These are phyloP conservation scores for Astragalus membranaceus DNA, from an alignment of 306 rosid genomes.

Conservation along the genomic window DNA sequence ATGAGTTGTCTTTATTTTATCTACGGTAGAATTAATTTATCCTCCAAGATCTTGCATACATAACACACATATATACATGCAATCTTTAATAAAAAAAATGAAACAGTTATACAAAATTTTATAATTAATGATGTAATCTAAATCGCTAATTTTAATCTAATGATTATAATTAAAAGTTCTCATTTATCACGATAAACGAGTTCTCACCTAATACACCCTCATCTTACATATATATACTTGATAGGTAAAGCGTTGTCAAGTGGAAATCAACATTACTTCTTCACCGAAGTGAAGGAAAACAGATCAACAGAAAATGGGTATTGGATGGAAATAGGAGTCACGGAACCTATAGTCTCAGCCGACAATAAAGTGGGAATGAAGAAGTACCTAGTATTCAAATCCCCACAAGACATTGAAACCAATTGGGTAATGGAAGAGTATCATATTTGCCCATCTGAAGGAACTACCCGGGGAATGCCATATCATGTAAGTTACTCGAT, in stretches of 20 bases:
- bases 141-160: too few relatives aligned
- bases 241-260: constrained; percentile 42
- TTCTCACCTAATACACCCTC: too few relatives aligned
- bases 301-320: constrained; percentile 37
- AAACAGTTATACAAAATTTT: too few relatives aligned
- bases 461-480: background rate
- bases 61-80: too few relatives aligned
- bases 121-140: too few relatives aligned
- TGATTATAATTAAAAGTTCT: too few relatives aligned
- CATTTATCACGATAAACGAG: too few relatives aligned
- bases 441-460: constrained; percentile 25
- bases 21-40: too few relatives aligned
- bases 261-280: constrained; percentile 38
- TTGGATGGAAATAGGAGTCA: constrained; percentile 37
- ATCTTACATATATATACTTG: background rate
- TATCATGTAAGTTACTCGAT: constrained; percentile 1
- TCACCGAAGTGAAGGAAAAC: constrained; percentile 30
- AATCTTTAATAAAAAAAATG: too few relatives aligned
- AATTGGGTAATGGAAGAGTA: constrained; percentile 44
- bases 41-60: too few relatives aligned
- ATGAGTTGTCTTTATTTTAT: too few relatives aligned
- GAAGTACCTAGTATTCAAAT: constrained; percentile 34
- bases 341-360: constrained; percentile 12
- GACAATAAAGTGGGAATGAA: constrained; percentile 38
- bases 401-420: constrained; percentile 29